Evolutionary conservation across 495 filamentous ascomycete genomes (phyloP).

Genomic region (Astrothelium subdiscretum): DNA sequence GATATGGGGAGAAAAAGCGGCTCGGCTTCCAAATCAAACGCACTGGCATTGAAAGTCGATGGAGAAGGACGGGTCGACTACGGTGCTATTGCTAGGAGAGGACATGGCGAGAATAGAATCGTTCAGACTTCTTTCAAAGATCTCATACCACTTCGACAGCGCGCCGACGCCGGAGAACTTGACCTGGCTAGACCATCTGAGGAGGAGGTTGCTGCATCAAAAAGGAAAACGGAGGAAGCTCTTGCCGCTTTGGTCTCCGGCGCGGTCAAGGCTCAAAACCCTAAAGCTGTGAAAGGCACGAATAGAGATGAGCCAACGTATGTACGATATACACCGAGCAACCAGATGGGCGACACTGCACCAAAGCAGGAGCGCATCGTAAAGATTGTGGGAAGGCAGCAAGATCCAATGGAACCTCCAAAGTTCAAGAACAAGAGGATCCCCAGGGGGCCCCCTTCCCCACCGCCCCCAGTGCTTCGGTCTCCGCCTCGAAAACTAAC

Average conservation of each 20-base stretch:
- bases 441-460: conserved; percentile 82
- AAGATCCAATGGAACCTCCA: conserved; percentile 95
- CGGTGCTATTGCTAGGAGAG: conserved; percentile 86
- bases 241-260: conserved; percentile 71
- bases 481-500: conserved; percentile 91
- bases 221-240: conserved; percentile 79
- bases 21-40: conserved; percentile 61
- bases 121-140: conserved; percentile 95
- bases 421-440: conserved; percentile 99
- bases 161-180: conserved; percentile 87
- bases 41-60: conserved; percentile 84
- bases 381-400: conserved; percentile 92
- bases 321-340: conserved; percentile 88
- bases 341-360: conserved; percentile 88
- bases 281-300: conserved; percentile 78
- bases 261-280: conserved; percentile 83
- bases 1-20: conserved; percentile 75
- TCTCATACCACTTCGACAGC: conserved; percentile 85
- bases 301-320: conserved; percentile 77
- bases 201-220: conserved; percentile 69
- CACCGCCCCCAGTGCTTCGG: conserved; percentile 90
- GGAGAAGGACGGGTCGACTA: conserved; percentile 89
- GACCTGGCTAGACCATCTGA: conserved; percentile 77
- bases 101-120: conserved; percentile 70
- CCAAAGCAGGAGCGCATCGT: conserved; percentile 91